These are phyloP conservation scores for Lentinula sp. DNA, from an alignment of 768 basidiomycete species.

Conservation along the genomic window DNA sequence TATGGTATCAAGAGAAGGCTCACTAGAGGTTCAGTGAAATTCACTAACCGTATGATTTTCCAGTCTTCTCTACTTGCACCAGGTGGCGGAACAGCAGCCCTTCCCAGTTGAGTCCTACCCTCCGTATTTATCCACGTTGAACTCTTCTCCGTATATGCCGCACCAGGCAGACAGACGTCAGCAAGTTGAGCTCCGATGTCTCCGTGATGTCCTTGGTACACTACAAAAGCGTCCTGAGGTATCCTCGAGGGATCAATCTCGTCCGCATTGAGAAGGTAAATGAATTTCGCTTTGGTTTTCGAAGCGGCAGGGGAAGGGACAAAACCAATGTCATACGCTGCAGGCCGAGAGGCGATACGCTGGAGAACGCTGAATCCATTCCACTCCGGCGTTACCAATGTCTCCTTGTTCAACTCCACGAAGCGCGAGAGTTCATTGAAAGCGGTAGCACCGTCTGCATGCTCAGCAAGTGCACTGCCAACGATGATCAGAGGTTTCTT, in stretches of 20 bases:
- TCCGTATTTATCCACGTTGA: constrained; percentile 97
- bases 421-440: constrained; percentile 76
- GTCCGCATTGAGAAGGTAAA: constrained; percentile 96
- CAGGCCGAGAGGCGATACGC: constrained; percentile 86
- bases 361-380: constrained; percentile 93
- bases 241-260: constrained; percentile 86
- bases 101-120: constrained; percentile 84
- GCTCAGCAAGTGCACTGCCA: constrained; percentile 82
- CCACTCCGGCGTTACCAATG: constrained; percentile 85
- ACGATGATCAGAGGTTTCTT: constrained; percentile 92
- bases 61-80: constrained; percentile 95
- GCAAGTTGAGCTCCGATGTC: constrained; percentile 95
- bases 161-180: constrained; percentile 91
- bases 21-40: neutral
- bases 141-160: constrained; percentile 89
- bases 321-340: constrained; percentile 94
- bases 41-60: constrained; percentile 84
- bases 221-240: constrained; percentile 89
- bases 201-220: constrained; percentile 98
- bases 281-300: constrained; percentile 79
- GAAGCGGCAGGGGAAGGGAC: constrained; percentile 78
- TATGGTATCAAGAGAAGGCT: neutral
- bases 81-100: constrained; percentile 91
- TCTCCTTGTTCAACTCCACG: constrained; percentile 70
- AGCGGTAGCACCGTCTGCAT: constrained; percentile 74